phyloP scores from a whole-genome alignment of 2,329 filamentous ascomycete species.

The Aspergillus thermomutatus region DNA sequence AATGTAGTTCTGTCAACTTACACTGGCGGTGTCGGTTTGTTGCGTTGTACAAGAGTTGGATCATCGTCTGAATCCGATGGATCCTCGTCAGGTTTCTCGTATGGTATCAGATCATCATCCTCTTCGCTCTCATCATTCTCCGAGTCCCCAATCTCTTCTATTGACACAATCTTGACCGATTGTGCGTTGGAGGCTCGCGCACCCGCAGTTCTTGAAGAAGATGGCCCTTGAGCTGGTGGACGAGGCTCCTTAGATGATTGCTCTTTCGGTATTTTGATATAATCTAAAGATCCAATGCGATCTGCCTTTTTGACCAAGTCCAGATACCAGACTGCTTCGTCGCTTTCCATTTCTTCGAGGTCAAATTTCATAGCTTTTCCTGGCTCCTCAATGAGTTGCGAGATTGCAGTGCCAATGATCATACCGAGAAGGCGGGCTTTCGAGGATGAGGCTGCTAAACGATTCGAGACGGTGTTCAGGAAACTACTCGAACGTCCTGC shows the following conservation, averaged over 20 bases:
- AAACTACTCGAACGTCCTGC: slow-evolving; percentile 71
- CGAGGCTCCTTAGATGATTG: slow-evolving; percentile 13
- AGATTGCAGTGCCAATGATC: slow-evolving; percentile 73
- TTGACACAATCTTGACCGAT: slow-evolving; percentile 46
- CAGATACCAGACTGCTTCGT: slow-evolving; percentile 74
- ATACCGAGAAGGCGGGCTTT: slow-evolving; percentile 82
- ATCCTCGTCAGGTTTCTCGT: slow-evolving; percentile 84
- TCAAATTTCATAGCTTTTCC: slow-evolving; percentile 78
- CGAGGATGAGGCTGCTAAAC: slow-evolving; percentile 71
- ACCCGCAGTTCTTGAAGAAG: slow-evolving; percentile 1
- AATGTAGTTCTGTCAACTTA: slow-evolving; percentile 30
- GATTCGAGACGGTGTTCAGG: slow-evolving; percentile 76
- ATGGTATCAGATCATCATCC: slow-evolving; percentile 68
- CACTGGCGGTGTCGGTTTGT: slow-evolving; percentile 81
- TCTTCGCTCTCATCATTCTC: slow-evolving; percentile 46
- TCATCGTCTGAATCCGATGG: slow-evolving; percentile 91
- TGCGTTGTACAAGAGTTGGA: slow-evolving; percentile 75
- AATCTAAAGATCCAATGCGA: slow-evolving; percentile 55
- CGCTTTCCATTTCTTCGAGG: slow-evolving; percentile 69
- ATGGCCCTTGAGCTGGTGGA: slow-evolving; percentile 12
- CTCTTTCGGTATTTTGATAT: slow-evolving; percentile 39
- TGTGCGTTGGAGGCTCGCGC: neutral
- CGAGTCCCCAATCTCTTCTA: slow-evolving; percentile 64
- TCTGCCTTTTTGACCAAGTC: slow-evolving; percentile 63
- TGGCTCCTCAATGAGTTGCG: slow-evolving; percentile 60